A percentile compares a stretch with the other conserved stretches of the same genome.
These are phyloP conservation scores for Acacia melanoxylon DNA, from an alignment of 306 rosid species.

Conservation along the genomic window DNA sequence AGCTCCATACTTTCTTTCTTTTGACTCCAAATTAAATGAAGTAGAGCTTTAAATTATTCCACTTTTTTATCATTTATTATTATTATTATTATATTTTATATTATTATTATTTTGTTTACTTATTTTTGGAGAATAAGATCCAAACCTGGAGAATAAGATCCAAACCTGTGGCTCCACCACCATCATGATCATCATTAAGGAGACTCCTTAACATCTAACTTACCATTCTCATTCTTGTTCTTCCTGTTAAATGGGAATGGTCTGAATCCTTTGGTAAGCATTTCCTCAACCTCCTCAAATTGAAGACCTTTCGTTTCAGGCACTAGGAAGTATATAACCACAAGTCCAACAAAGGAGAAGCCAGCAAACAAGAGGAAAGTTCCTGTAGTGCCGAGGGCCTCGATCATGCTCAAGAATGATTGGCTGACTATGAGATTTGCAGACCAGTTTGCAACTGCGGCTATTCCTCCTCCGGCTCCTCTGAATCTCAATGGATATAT, in stretches of 20 bases:
- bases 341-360: constrained; percentile 55
- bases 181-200: neutral
- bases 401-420: constrained; percentile 64
- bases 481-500: constrained; percentile 73
- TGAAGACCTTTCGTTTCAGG: constrained; percentile 80
- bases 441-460: constrained; percentile 80
- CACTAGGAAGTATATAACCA: constrained; percentile 52
- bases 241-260: constrained; percentile 34
- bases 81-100: too few relatives aligned
- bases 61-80: too few relatives aligned
- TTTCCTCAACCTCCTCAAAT: constrained; percentile 66
- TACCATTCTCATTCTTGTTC: neutral
- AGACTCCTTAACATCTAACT: neutral
- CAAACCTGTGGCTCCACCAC: neutral
- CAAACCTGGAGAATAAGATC: neutral
- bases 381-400: constrained; percentile 57
- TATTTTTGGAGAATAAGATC: neutral
- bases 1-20: too few relatives aligned
- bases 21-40: too few relatives aligned
- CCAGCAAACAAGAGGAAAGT: constrained; percentile 76
- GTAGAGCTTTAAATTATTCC: too few relatives aligned
- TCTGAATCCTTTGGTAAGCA: constrained; percentile 51
- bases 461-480: constrained; percentile 82
- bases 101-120: too few relatives aligned
- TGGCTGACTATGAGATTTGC: constrained; percentile 71